Evolutionary conservation across 306 rosid species (phyloP), one percentile per base, ranked within the genome.

Genomic region (Mimosa bimucronata): DNA sequence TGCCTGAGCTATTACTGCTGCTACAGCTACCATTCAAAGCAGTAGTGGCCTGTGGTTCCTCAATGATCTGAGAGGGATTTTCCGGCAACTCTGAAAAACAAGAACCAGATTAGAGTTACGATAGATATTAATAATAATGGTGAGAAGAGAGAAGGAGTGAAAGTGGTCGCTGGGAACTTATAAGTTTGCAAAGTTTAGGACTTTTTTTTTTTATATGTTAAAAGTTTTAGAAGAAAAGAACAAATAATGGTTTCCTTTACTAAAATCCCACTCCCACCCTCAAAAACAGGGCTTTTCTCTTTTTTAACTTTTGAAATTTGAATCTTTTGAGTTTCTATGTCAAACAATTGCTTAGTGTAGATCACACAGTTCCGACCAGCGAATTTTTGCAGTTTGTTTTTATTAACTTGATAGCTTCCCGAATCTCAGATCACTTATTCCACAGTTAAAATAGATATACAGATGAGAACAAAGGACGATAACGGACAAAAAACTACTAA

Each of bases 401-500:
- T 73, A 82, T 79, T 71, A 78, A 78, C 69, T 82, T 76, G 79
- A 86, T 73, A 73, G 78, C 64, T 70, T 46, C n/a, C 80, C 64
- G 42, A 70, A 82, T 80, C 84, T 82, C 79, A 76, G 85, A 73
- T 88, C 80, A 74, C 80, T 58, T 83, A 76, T 45, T 60, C 61
- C 76, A 55, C 76, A 77, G 50, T 77, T n/a, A 29, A 52, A 69
- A 83, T 29, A 29, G 65, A 73, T n/a, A 80, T 28, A 71, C 78
- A 85, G 74, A 76, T 55, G 79, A 86, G 50, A 86, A 57, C 85
- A 87, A 85, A 82, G 76, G 64, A 70, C 84, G 77, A 82, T 69
- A 88, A 77, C 94, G 83, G 97, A 94, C 97, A 94, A 94, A 94
- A 92, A 90, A 82, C 85, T 73, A 81, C 91, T 81, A 90, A 18